Evolutionary conservation across 768 basidiomycete species (phyloP).

Genomic region (Tricholoma bakamatsutake): DNA sequence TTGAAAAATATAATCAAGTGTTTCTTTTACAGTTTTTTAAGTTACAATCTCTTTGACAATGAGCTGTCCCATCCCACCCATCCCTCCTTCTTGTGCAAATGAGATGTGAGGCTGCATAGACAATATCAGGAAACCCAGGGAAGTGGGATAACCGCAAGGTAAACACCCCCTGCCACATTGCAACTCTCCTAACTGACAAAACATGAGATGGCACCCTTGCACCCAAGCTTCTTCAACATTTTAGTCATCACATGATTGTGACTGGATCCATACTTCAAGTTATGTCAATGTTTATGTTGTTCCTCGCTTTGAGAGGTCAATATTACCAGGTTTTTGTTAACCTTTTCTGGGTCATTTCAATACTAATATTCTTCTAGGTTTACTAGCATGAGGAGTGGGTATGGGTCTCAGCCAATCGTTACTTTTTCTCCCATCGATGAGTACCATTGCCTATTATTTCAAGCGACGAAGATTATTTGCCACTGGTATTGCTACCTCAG

Average conservation of each 20-base stretch:
- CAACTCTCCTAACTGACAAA: too few relatives aligned
- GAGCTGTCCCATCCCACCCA: too few relatives aligned
- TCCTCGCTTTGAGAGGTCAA: slow-evolving; percentile 31
- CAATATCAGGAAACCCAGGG: too few relatives aligned
- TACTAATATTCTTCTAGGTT: slow-evolving; percentile 28
- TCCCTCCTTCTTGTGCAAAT: too few relatives aligned
- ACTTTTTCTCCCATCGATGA: slow-evolving; percentile 45
- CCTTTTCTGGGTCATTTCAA: slow-evolving; percentile 6
- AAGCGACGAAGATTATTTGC: slow-evolving; percentile 30
- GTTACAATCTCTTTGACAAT: too few relatives aligned
- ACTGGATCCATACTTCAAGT: slow-evolving; percentile 32
- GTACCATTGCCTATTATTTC: slow-evolving; percentile 41
- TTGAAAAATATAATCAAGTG: too few relatives aligned
- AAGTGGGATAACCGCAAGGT: too few relatives aligned
- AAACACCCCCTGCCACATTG: too few relatives aligned
- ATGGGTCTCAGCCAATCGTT: slow-evolving; percentile 45
- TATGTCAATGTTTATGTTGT: slow-evolving; percentile 38
- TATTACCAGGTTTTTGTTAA: slow-evolving; percentile 39
- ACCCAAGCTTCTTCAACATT: slow-evolving; percentile 19
- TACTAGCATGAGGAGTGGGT: slow-evolving; percentile 51
- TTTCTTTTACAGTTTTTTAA: too few relatives aligned
- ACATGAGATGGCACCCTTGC: too few relatives aligned
- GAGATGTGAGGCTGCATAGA: too few relatives aligned
- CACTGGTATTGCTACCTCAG: slow-evolving; percentile 35
- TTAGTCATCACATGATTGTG: slow-evolving; percentile 30